Evolutionary conservation across 139 green algal genomes (phyloP).

Genomic region (Micractinium sp.): DNA sequence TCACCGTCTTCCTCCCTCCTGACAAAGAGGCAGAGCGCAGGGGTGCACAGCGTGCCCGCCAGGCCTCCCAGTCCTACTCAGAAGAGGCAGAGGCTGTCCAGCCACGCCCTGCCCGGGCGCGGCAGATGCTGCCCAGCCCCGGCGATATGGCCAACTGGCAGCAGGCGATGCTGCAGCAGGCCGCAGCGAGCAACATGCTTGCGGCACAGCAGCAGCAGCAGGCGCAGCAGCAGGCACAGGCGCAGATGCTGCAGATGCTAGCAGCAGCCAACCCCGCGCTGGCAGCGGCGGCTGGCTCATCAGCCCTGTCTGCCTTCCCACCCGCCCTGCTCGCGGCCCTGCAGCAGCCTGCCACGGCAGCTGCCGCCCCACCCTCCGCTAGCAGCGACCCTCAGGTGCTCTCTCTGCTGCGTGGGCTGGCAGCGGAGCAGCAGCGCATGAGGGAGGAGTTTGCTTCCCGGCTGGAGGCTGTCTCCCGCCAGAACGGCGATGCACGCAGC

Average conservation of each 20-base stretch:
- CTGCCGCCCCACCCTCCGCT: neutral
- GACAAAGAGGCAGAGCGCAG: slow-evolving; percentile 20
- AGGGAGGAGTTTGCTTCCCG: neutral
- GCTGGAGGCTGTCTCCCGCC: neutral
- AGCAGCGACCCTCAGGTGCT: neutral
- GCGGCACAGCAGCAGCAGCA: slow-evolving; percentile 1
- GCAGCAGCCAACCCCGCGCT: neutral
- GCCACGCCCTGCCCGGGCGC: neutral
- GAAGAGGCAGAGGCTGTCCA: slow-evolving; percentile 4
- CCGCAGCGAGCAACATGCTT: neutral
- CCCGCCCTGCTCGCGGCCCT: neutral
- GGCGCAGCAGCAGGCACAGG: slow-evolving; percentile 8
- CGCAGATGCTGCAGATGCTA: neutral
- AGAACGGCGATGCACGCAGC: slow-evolving; percentile 3
- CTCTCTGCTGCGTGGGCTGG: slow-evolving; percentile 15
- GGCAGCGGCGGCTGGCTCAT: neutral
- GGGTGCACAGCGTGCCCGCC: neutral
- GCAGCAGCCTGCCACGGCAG: neutral
- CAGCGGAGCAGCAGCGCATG: slow-evolving; percentile 11
- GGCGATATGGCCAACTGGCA: neutral
- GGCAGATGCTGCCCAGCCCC: neutral
- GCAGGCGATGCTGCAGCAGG: slow-evolving; percentile 5
- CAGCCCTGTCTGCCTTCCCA: too few relatives aligned
- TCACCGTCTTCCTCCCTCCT: slow-evolving; percentile 25
- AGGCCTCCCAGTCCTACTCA: neutral